Evolutionary conservation across 164 flowering plant genomes (phyloP).

Genomic region (Malania oleifera): DNA sequence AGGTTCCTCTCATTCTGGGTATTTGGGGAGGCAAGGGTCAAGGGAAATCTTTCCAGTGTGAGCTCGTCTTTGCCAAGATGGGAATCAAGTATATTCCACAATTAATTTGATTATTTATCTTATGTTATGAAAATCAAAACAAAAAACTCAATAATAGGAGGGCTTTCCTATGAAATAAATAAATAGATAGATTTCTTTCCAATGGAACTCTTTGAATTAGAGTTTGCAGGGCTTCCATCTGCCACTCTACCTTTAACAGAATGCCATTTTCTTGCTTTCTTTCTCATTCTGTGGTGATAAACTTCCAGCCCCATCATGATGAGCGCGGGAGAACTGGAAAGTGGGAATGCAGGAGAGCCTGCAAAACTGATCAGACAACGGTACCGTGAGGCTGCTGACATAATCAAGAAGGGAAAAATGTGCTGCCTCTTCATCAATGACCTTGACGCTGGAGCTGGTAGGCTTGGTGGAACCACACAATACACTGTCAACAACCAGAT

Average conservation of each 20-base stretch:
- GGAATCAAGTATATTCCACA: slow-evolving; percentile 36
- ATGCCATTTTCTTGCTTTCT: too few relatives aligned
- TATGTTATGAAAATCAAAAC: too few relatives aligned
- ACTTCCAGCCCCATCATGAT: slow-evolving; percentile 43
- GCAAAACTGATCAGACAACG: slow-evolving; percentile 44
- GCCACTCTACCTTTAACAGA: too few relatives aligned
- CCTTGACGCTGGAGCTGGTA: slow-evolving; percentile 52
- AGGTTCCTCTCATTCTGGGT: slow-evolving; percentile 60
- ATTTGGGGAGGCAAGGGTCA: slow-evolving; percentile 71
- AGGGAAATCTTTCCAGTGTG: slow-evolving; percentile 66
- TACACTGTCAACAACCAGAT: slow-evolving; percentile 57
- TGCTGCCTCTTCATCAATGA: slow-evolving; percentile 48
- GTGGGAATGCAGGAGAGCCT: slow-evolving; percentile 52
- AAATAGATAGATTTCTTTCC: too few relatives aligned
- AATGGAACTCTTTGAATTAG: too few relatives aligned
- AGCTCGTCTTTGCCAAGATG: slow-evolving; percentile 53
- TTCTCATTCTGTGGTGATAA: too few relatives aligned
- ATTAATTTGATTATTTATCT: not conserved
- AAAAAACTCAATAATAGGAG: too few relatives aligned
- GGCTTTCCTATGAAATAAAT: too few relatives aligned
- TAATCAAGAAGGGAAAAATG: slow-evolving; percentile 46
- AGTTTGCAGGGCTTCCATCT: too few relatives aligned
- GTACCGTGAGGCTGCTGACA: slow-evolving; percentile 49
- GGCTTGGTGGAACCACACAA: slow-evolving; percentile 48
- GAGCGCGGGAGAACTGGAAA: slow-evolving; percentile 50